These are phyloP conservation scores for Venturia asperata DNA, from an alignment of 2,329 filamentous ascomycete genomes.

Conservation along the genomic window DNA sequence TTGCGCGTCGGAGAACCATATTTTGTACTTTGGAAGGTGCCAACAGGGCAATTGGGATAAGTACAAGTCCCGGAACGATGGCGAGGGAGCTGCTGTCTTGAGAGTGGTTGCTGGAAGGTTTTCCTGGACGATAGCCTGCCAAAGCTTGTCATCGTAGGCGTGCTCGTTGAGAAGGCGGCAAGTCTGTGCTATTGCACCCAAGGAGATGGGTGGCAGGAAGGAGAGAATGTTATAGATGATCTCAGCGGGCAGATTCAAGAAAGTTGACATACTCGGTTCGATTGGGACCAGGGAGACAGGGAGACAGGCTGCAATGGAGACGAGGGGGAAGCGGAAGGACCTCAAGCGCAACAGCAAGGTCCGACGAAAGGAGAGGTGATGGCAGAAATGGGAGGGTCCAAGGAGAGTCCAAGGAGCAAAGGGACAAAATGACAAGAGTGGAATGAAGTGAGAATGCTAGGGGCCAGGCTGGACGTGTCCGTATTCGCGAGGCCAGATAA, in stretches of 20 bases:
- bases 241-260: slow-evolving; percentile 57
- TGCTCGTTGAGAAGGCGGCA: slow-evolving; percentile 55
- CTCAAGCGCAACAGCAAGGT: not conserved
- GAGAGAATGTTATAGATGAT: slow-evolving; percentile 65
- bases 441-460: not conserved
- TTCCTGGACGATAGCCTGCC: slow-evolving; percentile 62
- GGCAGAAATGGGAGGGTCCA: not conserved
- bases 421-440: not conserved
- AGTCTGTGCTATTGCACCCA: slow-evolving; percentile 53
- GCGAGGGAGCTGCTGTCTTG: slow-evolving; percentile 49
- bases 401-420: no score
- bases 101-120: slow-evolving; percentile 48
- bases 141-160: slow-evolving; percentile 60
- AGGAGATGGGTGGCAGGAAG: slow-evolving; percentile 57
- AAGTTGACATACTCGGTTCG: not conserved
- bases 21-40: slow-evolving; percentile 72
- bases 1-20: slow-evolving; percentile 77
- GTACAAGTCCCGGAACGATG: slow-evolving; percentile 65
- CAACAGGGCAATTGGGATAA: slow-evolving; percentile 69
- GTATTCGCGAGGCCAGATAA: not conserved
- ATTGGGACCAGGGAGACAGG: no score
- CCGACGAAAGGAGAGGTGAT: not conserved
- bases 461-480: not conserved
- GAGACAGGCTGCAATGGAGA: no score
- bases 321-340: not conserved